Evolutionary conservation across 2,329 filamentous ascomycete genomes (phyloP), one percentile per base, ranked within the genome.

Genomic region (Alternaria sp.): DNA sequence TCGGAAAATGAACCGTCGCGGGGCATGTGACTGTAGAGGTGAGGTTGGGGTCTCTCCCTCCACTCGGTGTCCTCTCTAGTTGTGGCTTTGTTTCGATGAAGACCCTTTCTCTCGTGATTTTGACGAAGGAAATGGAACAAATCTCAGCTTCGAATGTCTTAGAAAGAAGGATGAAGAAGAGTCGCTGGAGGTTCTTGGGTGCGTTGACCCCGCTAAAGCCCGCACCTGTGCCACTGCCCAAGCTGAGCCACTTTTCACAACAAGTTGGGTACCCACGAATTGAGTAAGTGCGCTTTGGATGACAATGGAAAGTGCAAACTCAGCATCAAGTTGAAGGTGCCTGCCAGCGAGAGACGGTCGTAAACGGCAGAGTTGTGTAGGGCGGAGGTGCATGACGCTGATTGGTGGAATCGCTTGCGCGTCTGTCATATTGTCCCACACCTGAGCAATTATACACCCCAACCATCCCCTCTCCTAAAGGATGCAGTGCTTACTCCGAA

Each of bases 361-460:
- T 44, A 28, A 8, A 25, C 17, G 3, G n/a, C 26, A 25, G 47
- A 17, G 30, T 8, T 36, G 13, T 15, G 19, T 15, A 23, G 6
- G 28, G 46, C 26, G 23, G 30, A 44, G 21, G 13, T 6, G 6
- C 25, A 51, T 17, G 23, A 32, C 55, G 54, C 46, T 57, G 54
- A 61, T 57, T 61, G 45, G 59, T 61, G 59, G 59, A 61, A 61
- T 46, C 19, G 32, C 40, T 44, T n/a, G 40, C 36, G 21, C 9
- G 21, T 43, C 36, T 44, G 36, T 23, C 30, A 57, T 40, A 52
- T 61, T 57, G 46, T 57, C 49, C 46, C 59, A 40, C 36, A 40
- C 36, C 36, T 40, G 15, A 17, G 52, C 21, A 44, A 44, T 28
- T 32, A 43, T 28, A 36, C 17, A 54, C 15, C 25, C 51, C 17